Conservation (phyloP, 495 filamentous ascomycete genomes). For the Chaetomidium leptoderma region DNA sequence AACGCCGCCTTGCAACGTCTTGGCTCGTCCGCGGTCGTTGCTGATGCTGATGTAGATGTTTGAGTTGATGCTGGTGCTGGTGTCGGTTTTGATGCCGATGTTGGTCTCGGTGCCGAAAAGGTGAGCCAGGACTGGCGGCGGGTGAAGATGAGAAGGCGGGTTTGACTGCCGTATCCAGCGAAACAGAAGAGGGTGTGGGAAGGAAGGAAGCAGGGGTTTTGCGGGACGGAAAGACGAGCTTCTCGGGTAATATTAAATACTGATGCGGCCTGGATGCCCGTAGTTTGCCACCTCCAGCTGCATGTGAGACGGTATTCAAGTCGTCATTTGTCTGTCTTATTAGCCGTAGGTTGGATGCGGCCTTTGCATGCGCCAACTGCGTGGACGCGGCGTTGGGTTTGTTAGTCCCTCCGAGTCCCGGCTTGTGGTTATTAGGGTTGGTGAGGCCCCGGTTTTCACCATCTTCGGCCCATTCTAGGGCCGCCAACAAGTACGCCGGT, state of each 20-base stretch:
- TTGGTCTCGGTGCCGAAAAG: background rate
- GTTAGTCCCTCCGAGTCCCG: background rate
- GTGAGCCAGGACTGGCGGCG: background rate
- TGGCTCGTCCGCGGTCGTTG: background rate
- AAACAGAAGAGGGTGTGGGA: conserved; percentile 1
- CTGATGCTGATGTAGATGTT: background rate
- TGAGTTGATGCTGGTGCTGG: background rate
- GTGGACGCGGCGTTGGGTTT: background rate
- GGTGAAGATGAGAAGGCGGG: background rate
- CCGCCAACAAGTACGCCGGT: conserved; percentile 10
- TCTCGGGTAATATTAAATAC: conserved; percentile 1
- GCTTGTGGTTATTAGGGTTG: background rate
- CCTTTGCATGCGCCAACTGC: background rate
- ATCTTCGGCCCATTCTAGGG: conserved; percentile 15
- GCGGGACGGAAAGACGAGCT: conserved; percentile 12
- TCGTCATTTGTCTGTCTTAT: background rate
- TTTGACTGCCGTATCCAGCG: background rate
- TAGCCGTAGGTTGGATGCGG: conserved; percentile 7
- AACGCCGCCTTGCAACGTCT: background rate
- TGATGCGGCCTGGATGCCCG: conserved; percentile 2
- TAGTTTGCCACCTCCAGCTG: background rate
- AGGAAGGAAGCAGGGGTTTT: conserved; percentile 8
- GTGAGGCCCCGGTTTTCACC: background rate
- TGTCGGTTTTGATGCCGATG: background rate
- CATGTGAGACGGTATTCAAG: conserved; percentile 5